Evolutionary conservation across 2,329 filamentous ascomycete species (phyloP).

Genomic region (Nemania abortiva): DNA sequence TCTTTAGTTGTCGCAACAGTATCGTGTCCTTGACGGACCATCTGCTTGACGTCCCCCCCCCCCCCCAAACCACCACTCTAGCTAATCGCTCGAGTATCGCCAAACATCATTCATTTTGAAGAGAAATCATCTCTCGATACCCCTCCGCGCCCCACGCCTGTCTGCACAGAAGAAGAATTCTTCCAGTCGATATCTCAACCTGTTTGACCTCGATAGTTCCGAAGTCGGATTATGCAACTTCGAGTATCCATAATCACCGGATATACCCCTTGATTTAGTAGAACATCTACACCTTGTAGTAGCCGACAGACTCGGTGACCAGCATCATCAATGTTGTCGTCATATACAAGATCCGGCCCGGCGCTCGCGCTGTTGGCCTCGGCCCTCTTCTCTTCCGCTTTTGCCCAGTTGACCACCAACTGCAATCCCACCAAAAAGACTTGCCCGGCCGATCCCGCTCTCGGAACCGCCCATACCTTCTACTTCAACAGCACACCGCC

Average conservation of each 20-base stretch:
- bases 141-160: background rate
- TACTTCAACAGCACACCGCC: slow-evolving; percentile 73
- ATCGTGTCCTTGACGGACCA: slow-evolving; percentile 35
- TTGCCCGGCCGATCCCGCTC: slow-evolving; percentile 78
- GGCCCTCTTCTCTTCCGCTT: slow-evolving; percentile 59
- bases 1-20: slow-evolving; percentile 21
- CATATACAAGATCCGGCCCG: slow-evolving; percentile 38
- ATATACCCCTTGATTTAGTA: background rate
- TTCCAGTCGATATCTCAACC: background rate
- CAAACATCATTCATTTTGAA: slow-evolving; percentile 26
- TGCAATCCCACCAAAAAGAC: slow-evolving; percentile 82
- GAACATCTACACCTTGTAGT: background rate
- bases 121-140: background rate
- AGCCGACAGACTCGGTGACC: background rate
- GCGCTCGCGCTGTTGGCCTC: slow-evolving; percentile 57
- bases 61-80: background rate
- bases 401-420: slow-evolving; percentile 79
- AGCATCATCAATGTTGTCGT: slow-evolving; percentile 23
- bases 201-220: background rate
- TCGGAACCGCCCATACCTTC: slow-evolving; percentile 73
- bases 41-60: background rate
- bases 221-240: slow-evolving; percentile 6
- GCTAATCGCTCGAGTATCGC: slow-evolving; percentile 11
- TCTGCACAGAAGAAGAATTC: background rate
- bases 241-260: slow-evolving; percentile 7